Base-by-base conservation (phyloP, 257 asterid species). In the Coffea eugenioides region DNA sequence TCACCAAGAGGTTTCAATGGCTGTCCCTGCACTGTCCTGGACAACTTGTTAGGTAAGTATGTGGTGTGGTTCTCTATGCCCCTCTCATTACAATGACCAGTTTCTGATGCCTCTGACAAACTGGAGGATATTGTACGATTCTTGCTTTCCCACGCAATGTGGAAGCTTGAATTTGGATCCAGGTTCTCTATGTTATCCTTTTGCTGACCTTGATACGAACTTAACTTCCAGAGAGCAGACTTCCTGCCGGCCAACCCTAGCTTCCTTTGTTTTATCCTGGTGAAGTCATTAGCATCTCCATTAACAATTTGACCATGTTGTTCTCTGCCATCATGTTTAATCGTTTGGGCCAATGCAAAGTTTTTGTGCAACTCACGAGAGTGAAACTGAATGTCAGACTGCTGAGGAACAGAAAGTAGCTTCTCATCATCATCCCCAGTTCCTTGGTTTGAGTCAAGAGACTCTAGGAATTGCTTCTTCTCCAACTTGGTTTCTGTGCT, bases 101-200 rank as follows among this genome's bases (percentile, higher is more conserved):
- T 78, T 80, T 81, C 81, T 79, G 87, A 80, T 27, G 7, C 61
- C 46, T 71, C 57, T 68, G 71, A 52, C 23, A 46, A 36, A 11
- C 80, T 69, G 68, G 84, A 59, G 16, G 77, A 57, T 64, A 78
- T 71, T 48, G 69, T 57, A 75, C 82, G 59, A 67, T 59, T 73
- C 76, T 73, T 69, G 46, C 80, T 76, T 66, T 66, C 76, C 83
- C 81, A 75, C 57, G 72, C 77, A 77, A 74, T 71, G 15, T 41
- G 65, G 69, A 76, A 48, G 41, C 80, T 15, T 45, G 56, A 81
- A 36, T n/a, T 66, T 72, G 89, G 89, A 65, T 79, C 72, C 72
- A 73, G 54, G 67, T 93, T 89, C 86, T 90, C 97, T 74, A 88
- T 87, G 64, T 86, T 84, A 76, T 83, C 84, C 62, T 65, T 74